Percentiles rank a stretch among this genome's conserved stretches.
phyloP scores from a whole-genome alignment of 495 filamentous ascomycete genomes.

The Astrothelium subdiscretum region DNA sequence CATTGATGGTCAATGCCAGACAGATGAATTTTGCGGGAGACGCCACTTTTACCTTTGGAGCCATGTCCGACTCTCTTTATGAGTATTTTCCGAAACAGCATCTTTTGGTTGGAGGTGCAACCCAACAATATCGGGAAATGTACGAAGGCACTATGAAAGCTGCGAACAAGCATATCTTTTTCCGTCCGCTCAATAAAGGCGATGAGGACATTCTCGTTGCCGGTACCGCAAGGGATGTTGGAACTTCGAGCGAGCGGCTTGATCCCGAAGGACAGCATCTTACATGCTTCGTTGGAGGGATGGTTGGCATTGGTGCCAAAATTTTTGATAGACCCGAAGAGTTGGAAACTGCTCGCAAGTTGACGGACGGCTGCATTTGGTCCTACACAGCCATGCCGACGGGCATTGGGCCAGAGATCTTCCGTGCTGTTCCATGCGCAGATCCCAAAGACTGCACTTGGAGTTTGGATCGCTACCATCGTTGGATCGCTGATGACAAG shows the following conservation, averaged over 20 bases:
- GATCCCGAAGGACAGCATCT: conserved; percentile 31
- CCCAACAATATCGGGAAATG: conserved; percentile 30
- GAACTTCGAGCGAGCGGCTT: conserved; percentile 14
- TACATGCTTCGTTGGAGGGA: conserved; percentile 25
- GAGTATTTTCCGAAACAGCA: conserved; percentile 30
- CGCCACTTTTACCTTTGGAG: conserved; percentile 26
- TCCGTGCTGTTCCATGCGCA: conserved; percentile 39
- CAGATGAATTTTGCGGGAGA: conserved; percentile 8
- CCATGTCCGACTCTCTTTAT: conserved; percentile 28
- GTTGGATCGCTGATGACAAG: neutral
- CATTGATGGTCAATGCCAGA: conserved; percentile 21
- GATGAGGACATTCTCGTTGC: conserved; percentile 30
- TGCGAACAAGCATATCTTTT: conserved; percentile 31
- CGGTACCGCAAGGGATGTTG: conserved; percentile 19
- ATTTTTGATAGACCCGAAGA: conserved; percentile 44
- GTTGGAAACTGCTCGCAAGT: conserved; percentile 38
- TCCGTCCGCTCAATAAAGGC: conserved; percentile 34
- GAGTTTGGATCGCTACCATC: conserved; percentile 15
- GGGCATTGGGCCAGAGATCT: conserved; percentile 54
- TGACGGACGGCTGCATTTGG: conserved; percentile 93
- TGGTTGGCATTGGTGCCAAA: conserved; percentile 37
- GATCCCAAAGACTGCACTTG: conserved; percentile 36
- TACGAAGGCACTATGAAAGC: conserved; percentile 28
- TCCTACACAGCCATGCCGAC: conserved; percentile 68
- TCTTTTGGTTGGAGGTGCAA: conserved; percentile 21